Evolutionary conservation across 148 eudicot species (phyloP).

Genomic region (Tetragonia tetragonoides): DNA sequence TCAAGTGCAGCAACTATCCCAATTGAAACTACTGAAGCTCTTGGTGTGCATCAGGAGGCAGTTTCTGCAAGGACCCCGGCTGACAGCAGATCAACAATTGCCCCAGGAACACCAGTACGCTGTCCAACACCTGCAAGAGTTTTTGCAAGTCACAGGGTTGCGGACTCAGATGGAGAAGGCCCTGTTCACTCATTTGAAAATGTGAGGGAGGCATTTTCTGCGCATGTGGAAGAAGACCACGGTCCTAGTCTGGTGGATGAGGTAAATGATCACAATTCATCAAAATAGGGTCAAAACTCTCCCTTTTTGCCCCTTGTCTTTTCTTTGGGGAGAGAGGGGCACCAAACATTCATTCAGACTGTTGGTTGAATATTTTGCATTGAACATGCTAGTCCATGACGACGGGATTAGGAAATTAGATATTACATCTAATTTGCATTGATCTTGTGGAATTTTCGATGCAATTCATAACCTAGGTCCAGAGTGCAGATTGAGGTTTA

Average conservation of each 20-base stretch:
- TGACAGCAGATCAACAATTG: constrained; percentile 37
- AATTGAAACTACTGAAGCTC: constrained; percentile 31
- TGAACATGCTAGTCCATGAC: too few relatives aligned
- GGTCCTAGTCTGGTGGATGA: constrained; percentile 38
- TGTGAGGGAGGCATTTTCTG: constrained; percentile 20
- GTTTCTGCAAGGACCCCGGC: constrained; percentile 28
- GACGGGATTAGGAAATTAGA: too few relatives aligned
- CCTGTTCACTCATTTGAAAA: constrained; percentile 34
- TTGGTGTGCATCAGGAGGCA: constrained; percentile 21
- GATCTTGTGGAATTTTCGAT: too few relatives aligned
- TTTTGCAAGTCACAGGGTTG: constrained; percentile 30
- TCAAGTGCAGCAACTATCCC: constrained; percentile 15
- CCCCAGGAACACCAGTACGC: constrained; percentile 73
- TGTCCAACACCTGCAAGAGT: constrained; percentile 38
- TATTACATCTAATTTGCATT: too few relatives aligned
- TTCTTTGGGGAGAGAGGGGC: too few relatives aligned
- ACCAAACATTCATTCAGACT: too few relatives aligned
- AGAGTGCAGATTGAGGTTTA: too few relatives aligned
- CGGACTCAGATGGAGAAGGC: constrained; percentile 44
- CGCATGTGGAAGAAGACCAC: constrained; percentile 28
- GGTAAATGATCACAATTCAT: constrained; percentile 36
- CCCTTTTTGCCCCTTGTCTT: too few relatives aligned
- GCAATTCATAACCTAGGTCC: too few relatives aligned
- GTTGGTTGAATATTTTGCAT: too few relatives aligned
- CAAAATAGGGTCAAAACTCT: too few relatives aligned